A percentile compares a stretch with the other conserved stretches of the same genome.
These are phyloP conservation scores for Didymella sp. DNA, from an alignment of 2,329 filamentous ascomycete species.

Conservation along the genomic window DNA sequence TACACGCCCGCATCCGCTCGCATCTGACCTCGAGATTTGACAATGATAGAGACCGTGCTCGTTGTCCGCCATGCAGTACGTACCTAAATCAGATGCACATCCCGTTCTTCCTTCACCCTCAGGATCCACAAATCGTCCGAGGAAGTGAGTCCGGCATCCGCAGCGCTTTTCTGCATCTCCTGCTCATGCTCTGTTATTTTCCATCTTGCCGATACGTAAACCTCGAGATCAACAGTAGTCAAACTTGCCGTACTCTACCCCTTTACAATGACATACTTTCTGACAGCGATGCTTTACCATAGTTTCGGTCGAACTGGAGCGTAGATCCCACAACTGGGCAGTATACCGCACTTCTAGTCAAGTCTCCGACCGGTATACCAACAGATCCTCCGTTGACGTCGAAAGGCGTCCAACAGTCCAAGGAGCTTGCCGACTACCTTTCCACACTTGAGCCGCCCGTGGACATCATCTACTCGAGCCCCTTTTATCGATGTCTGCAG, in stretches of 20 bases:
- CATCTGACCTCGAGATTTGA: constrained; percentile 10
- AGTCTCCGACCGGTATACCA: constrained; percentile 84
- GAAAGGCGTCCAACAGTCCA: constrained; percentile 83
- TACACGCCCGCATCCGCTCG: background rate
- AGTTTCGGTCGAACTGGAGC: constrained; percentile 89
- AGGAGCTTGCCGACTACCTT: constrained; percentile 74
- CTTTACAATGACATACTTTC: constrained; percentile 27
- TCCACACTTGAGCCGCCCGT: constrained; percentile 68
- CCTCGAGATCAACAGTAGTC: constrained; percentile 12
- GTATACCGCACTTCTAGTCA: constrained; percentile 69
- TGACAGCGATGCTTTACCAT: constrained; percentile 27
- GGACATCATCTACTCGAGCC: constrained; percentile 72
- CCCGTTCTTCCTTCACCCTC: constrained; percentile 12
- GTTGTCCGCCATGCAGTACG: constrained; percentile 60
- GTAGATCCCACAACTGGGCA: constrained; percentile 81
- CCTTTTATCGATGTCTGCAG: constrained; percentile 53
- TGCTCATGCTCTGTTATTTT: constrained; percentile 21
- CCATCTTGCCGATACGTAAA: constrained; percentile 8
- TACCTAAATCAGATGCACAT: constrained; percentile 30
- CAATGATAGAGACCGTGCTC: constrained; percentile 57
- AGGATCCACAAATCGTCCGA: constrained; percentile 17
- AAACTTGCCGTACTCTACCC: constrained; percentile 18
- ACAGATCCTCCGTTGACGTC: constrained; percentile 87
- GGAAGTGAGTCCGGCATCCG: constrained; percentile 19
- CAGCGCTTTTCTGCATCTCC: constrained; percentile 2